Conservation (phyloP, 495 filamentous ascomycete genomes). For the Friedmanniomyces simplex region DNA sequence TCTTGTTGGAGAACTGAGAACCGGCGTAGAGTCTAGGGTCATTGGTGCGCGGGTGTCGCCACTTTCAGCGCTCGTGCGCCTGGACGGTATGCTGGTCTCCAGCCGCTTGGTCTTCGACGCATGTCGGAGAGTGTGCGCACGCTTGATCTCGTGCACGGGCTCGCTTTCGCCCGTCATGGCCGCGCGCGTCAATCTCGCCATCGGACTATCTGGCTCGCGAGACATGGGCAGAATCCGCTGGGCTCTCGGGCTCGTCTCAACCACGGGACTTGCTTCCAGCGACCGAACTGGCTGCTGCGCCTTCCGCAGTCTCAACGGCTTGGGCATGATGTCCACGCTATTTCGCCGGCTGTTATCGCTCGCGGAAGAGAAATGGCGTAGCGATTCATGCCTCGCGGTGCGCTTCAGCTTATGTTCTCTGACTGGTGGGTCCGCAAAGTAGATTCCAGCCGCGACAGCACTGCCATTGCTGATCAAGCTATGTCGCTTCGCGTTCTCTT, state of each 20-base stretch:
- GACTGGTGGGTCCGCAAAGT: not conserved
- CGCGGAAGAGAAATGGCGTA: conserved; percentile 1
- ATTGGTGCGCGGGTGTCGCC: not conserved
- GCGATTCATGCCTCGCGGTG: not conserved
- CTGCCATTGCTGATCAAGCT: conserved; percentile 3
- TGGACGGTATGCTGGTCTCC: not conserved
- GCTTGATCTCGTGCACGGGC: not conserved
- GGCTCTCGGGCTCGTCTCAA: not conserved
- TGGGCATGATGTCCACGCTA: not conserved
- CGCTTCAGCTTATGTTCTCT: conserved; percentile 1
- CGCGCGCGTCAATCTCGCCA: not conserved
- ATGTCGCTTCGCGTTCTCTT: conserved; percentile 18
- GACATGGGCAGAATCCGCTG: not conserved
- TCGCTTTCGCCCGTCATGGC: not conserved
- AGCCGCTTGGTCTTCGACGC: not conserved
- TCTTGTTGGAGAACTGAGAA: not conserved
- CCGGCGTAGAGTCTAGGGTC: not conserved
- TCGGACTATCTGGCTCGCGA: not conserved
- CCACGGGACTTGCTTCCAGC: not conserved
- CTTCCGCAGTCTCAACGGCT: conserved; percentile 1
- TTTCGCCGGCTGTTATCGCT: not conserved
- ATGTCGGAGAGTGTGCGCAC: not conserved
- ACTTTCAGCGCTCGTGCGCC: not conserved
- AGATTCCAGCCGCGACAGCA: not conserved
- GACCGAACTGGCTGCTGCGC: not conserved